Evolutionary conservation across 306 rosid species (phyloP), one percentile per base, ranked within the genome.

Genomic region (Acacia confusa): DNA sequence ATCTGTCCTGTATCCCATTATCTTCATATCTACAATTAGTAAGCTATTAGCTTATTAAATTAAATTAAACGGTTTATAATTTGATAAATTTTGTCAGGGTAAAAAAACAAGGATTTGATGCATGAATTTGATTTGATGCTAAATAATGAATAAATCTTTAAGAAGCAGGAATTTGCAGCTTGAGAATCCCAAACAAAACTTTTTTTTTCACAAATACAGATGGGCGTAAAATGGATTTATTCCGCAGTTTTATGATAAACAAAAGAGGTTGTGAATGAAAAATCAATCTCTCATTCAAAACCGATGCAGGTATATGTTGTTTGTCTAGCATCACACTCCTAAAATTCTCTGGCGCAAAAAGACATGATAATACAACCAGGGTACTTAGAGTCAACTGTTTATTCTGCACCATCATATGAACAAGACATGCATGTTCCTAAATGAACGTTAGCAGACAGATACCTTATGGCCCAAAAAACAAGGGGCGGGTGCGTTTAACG

Each of bases 351-450:
- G 86, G 85, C 83, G 55, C 85, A 79, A 83, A 82, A 81, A 70
- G 72, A 80, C 28, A 72, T 66, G 88, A 88, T 79, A 80, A 82
- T 81, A 87, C 74, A 74, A 83, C 89, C 81, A 81, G 55, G 77
- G 88, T 79, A 84, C 80, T 76, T 79, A 69, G 53, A 74, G 74
- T 88, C 84, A 87, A 82, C 80, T 71, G 90, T 85, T 90, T 88
- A 85, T 92, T 90, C 85, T 76, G 78, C 89, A 83, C 84, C 81
- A 75, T 80, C 79, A 83, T 90, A 89, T 91, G 89, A 89, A 90
- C 94, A 92, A 86, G 79, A 25, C 84, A 87, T 84, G 76, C 92
- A 86, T 82, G 86, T 86, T 89, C 91, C 75, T 86, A 86, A 84
- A 74, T 82, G 41, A 78, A 77, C 80, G 91, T 74, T 75, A 84